Base-by-base conservation (phyloP, 805 yeast species). In the Candida endomychidarum region DNA sequence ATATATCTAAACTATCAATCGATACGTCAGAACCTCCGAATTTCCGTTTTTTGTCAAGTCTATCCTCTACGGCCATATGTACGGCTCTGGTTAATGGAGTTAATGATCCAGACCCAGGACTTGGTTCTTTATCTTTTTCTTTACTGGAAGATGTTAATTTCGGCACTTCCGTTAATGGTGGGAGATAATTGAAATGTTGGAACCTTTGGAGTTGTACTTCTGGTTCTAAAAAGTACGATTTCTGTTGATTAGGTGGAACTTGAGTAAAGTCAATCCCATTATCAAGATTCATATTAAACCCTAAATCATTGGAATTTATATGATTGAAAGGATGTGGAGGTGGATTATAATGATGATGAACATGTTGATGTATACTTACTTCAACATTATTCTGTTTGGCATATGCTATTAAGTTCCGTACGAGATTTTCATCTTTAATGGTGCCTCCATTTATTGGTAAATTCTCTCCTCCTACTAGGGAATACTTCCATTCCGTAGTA, bases 291-390 rank as follows among this genome's bases (percentile, higher is more conserved):
- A 11, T 12, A 22, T 21, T 30, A 10, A 34, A 24, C 3, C 26
- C 29, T 19, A 28, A 35, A 17, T 33, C 35, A 27, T 28, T 12
- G 4, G 37, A 31, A 17, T 32, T 32, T 23, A 40, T 40, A 30
- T 41, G 44, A 15, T 18, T 31, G 15, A 41, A 41, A 10, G 40
- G 44, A 30, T 43, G 48, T 5, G 48, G 50, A 29, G 72, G 74
- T 2, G 78, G 73, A 6, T 73, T 70, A 59, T 83, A 82, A 60
- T 85, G 89, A 56, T 86, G 86, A 59, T 86, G 91, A 33, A 84
- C 80, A 58, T 86, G 96, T 57, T 88, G 96, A 61, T 88, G 95
- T 15, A 88, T 76, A 3, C 88, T 81, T 10, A 88, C 70, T 32
- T 76, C 72, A 30, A 84, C 63, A 14, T 75, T 72, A 49, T 77